Base-by-base conservation (phyloP, 495 filamentous ascomycete genomes). In the Aspergillus steynii region DNA sequence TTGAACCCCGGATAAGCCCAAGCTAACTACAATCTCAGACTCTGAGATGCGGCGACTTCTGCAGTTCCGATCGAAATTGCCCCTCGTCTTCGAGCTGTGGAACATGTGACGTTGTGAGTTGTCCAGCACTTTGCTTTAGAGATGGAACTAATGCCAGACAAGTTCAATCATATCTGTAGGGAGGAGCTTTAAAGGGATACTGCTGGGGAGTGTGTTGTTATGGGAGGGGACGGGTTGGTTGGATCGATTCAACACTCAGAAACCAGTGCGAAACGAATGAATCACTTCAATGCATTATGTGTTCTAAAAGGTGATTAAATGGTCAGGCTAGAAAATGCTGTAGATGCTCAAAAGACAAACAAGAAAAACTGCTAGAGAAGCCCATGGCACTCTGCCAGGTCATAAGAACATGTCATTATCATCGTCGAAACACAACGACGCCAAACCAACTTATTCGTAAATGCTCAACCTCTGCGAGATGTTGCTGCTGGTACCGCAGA, bases 401-500 rank as follows among this genome's bases (percentile, higher is more conserved):
- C 37, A 15, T 3, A 42, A 42, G 37, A 37, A 2, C 37, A 42
- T 12, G 4, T 14, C 37, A 42, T 42, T 3, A 42, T 14, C 37
- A 2, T 42, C 1, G 9, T 14, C 10, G 9, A 42, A 15, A 12
- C 5, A 42, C 3, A 42, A 2, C 9, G 9, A 14, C 37, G 4
- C 37, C 37, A 34, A 9, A 1, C 37, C 51, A 12, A 4, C 45
- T 31, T 49, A 56, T 25, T 49, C 12, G 10, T 56, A 56, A 46
- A 56, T 49, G 7, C 37, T 56, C 28, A 56, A 3, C 2, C 3
- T 27, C 26, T 47, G 28, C 10, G 37, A 31, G 1, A n/a, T 28
- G 29, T 56, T 56, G 20, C 42, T 55, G 3, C 31, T 32, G 14
- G 53, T 37, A 42, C 65, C 65, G 50, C 65, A 68, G 5, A 50